These are phyloP conservation scores for Fragilaria crotonensis DNA, from an alignment of 108 stramenopile species.

Conservation along the genomic window DNA sequence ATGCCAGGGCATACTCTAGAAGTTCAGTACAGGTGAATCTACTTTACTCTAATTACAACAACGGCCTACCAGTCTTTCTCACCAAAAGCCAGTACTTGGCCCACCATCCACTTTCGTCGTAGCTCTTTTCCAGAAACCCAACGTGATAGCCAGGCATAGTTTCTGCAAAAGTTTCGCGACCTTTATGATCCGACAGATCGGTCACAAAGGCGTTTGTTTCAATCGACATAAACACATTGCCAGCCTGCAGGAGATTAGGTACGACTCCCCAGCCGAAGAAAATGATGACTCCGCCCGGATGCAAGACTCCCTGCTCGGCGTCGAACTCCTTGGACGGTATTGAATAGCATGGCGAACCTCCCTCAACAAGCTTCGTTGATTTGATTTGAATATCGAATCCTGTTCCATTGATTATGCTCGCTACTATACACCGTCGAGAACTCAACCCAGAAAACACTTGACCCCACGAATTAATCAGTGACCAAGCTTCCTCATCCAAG, in stretches of 20 bases:
- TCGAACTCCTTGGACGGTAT: conserved; percentile 67
- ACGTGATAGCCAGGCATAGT: conserved; percentile 49
- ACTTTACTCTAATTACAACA: too few species aligned
- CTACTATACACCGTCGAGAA: conserved; percentile 62
- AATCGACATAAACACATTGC: conserved; percentile 61
- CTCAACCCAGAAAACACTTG: conserved; percentile 66
- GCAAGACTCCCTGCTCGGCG: conserved; percentile 43
- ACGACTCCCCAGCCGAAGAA: conserved; percentile 72
- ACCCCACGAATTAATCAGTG: conserved; percentile 53
- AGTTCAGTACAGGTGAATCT: too few species aligned
- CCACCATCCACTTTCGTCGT: conserved; percentile 75
- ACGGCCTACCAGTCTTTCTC: too few species aligned
- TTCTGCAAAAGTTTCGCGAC: conserved; percentile 36
- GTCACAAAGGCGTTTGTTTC: conserved; percentile 69
- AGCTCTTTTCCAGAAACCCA: conserved; percentile 72
- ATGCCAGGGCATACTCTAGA: too few species aligned
- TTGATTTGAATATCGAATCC: conserved; percentile 62
- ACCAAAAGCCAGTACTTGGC: conserved; percentile 80
- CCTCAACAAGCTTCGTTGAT: conserved; percentile 56
- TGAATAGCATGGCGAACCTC: conserved; percentile 62
- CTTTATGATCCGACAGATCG: conserved; percentile 47
- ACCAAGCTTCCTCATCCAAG: conserved; percentile 75
- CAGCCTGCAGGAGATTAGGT: conserved; percentile 58
- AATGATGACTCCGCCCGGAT: conserved; percentile 65
- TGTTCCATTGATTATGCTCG: conserved; percentile 75